A percentile compares a stretch with the other conserved stretches of the same genome.
Evolutionary conservation across 2,329 filamentous ascomycete species (phyloP).

Genomic region (Fusarium secorum): DNA sequence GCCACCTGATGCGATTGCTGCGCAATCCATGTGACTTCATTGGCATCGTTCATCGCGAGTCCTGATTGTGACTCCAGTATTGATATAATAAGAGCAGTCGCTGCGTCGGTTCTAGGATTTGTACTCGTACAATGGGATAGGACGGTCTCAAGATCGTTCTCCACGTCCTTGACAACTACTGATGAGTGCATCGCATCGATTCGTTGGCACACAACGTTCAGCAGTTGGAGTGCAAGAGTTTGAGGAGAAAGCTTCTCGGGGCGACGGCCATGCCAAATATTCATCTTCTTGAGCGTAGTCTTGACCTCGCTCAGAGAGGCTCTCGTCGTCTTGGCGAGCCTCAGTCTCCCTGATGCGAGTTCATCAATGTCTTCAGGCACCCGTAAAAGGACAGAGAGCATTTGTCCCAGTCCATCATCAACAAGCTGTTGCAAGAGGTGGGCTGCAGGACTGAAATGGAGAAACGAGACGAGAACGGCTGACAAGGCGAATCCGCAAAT

Average conservation of each 20-base stretch:
- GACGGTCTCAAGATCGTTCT: conserved; percentile 39
- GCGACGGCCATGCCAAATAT: conserved; percentile 66
- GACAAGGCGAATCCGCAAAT: conserved; percentile 70
- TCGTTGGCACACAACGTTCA: conserved; percentile 56
- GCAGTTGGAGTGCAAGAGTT: conserved; percentile 67
- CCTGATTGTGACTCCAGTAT: conserved; percentile 49
- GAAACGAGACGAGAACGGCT: conserved; percentile 69
- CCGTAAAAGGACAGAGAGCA: conserved; percentile 65
- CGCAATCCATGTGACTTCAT: conserved; percentile 34
- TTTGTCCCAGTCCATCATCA: conserved; percentile 60
- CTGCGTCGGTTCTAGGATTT: conserved; percentile 40
- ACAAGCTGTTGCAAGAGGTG: conserved; percentile 66
- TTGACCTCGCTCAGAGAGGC: conserved; percentile 64
- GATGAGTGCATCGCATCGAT: conserved; percentile 43
- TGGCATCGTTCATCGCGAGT: conserved; percentile 33
- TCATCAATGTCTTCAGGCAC: conserved; percentile 63
- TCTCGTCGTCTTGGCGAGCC: conserved; percentile 72
- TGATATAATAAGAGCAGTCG: conserved; percentile 56
- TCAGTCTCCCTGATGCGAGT: conserved; percentile 70
- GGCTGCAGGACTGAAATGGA: conserved; percentile 66
- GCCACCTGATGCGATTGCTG: conserved; percentile 43
- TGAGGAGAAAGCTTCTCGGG: conserved; percentile 66
- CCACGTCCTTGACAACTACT: conserved; percentile 43
- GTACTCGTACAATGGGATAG: conserved; percentile 32
- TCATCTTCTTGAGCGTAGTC: conserved; percentile 57